phyloP scores from a whole-genome alignment of 371 early-diverging fungal genomes.

The Rhizopus microsporus region DNA sequence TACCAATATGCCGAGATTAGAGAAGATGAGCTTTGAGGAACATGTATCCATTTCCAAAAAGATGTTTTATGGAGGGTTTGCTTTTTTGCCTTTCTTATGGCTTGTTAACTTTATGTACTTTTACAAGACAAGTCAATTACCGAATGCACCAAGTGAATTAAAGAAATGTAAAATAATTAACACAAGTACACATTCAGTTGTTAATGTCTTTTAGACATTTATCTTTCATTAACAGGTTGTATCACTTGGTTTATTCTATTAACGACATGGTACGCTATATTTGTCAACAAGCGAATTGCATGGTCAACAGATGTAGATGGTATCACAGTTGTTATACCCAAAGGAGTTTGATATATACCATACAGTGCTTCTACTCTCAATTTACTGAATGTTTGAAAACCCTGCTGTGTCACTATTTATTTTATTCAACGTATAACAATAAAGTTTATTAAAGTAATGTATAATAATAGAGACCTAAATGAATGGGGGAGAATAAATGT shows the following conservation, averaged over 20 bases:
- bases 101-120: constrained; percentile 61
- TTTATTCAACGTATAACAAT: no score
- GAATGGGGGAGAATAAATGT: no score
- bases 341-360: constrained; percentile 37
- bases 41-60: constrained; percentile 55
- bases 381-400: no score
- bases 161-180: constrained; percentile 44
- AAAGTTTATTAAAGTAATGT: no score
- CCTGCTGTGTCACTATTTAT: no score
- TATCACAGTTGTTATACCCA: constrained; percentile 62
- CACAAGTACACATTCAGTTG: background rate
- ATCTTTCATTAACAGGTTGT: constrained; percentile 50
- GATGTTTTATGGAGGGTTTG: constrained; percentile 63
- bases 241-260: constrained; percentile 47
- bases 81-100: constrained; percentile 63
- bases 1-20: constrained; percentile 46
- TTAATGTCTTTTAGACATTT: constrained; percentile 41
- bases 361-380: no score
- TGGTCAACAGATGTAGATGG: constrained; percentile 57
- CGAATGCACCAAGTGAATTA: constrained; percentile 44
- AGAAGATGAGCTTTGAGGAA: constrained; percentile 57
- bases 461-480: no score
- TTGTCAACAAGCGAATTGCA: constrained; percentile 48
- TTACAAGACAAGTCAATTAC: constrained; percentile 39
- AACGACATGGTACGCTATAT: constrained; percentile 60